These are phyloP conservation scores for Tylopilus subfusipes DNA, from an alignment of 768 basidiomycete species.

Conservation along the genomic window DNA sequence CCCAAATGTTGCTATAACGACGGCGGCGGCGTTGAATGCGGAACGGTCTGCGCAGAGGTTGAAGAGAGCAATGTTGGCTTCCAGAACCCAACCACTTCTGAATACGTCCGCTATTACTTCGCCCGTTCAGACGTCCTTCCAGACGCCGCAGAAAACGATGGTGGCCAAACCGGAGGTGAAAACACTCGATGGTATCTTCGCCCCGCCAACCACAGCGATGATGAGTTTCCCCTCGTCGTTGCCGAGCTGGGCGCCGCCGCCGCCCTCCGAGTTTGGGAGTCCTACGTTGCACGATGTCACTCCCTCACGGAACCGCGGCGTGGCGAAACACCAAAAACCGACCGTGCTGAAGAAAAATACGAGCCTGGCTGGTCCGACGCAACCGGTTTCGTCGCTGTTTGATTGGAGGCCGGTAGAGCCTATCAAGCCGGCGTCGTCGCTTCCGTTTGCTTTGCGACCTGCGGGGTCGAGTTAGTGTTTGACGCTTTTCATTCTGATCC, in stretches of 20 bases:
- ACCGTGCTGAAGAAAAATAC: slow-evolving; percentile 29
- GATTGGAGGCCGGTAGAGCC: slow-evolving; percentile 27
- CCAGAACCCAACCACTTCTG: slow-evolving; percentile 61
- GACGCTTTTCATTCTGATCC: no score
- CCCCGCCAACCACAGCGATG: slow-evolving; percentile 18
- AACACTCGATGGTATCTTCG: neutral
- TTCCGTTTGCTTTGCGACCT: slow-evolving; percentile 26
- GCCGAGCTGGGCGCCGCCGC: slow-evolving; percentile 22
- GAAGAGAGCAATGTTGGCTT: slow-evolving; percentile 61
- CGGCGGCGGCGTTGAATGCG: slow-evolving; percentile 78
- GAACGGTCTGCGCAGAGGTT: slow-evolving; percentile 70
- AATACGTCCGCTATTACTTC: slow-evolving; percentile 47
- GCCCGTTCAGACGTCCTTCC: slow-evolving; percentile 23
- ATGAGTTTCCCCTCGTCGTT: slow-evolving; percentile 26
- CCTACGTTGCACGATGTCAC: slow-evolving; percentile 13
- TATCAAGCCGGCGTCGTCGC: slow-evolving; percentile 19
- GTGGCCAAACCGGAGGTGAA: slow-evolving; percentile 5
- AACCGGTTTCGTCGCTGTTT: slow-evolving; percentile 8
- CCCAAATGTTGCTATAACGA: slow-evolving; percentile 66
- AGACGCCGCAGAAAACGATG: slow-evolving; percentile 27
- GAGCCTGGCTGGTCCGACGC: slow-evolving; percentile 4
- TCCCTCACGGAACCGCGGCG: slow-evolving; percentile 23
- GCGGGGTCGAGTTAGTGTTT: slow-evolving; percentile 11
- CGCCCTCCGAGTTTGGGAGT: slow-evolving; percentile 16
- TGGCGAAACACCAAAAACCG: slow-evolving; percentile 32